phyloP scores from a whole-genome alignment of 306 rosid genomes.

The Datisca glomerata region DNA sequence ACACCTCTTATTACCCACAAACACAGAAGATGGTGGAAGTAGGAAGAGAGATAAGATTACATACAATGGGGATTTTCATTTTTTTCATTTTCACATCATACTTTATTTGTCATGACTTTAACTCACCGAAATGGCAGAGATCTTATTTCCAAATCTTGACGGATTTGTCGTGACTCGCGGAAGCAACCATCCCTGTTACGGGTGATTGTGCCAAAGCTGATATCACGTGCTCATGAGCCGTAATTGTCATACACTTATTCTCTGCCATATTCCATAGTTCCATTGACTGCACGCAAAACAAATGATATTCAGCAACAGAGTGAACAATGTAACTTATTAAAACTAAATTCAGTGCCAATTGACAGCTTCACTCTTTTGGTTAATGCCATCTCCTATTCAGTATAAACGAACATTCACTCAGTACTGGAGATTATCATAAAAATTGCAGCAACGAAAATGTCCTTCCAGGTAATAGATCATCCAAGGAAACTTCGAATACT shows the following conservation, averaged over 20 bases:
- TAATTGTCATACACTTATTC: constrained; percentile 63
- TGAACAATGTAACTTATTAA: no score
- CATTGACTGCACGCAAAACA: constrained; percentile 48
- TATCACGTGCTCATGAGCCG: constrained; percentile 68
- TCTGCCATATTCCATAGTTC: constrained; percentile 84
- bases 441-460: no score
- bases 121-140: constrained; percentile 10
- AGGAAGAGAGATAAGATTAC: no score
- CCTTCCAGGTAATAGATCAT: no score
- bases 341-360: no score
- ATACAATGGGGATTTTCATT: no score
- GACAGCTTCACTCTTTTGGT: no score
- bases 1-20: neutral
- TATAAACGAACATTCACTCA: no score
- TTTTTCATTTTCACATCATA: neutral
- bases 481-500: no score
- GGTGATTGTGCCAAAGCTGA: constrained; percentile 85
- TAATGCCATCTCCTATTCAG: no score
- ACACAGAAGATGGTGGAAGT: neutral
- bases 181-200: constrained; percentile 74
- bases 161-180: constrained; percentile 77
- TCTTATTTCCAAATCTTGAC: constrained; percentile 81
- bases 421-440: no score
- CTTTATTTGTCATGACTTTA: neutral
- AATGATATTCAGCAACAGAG: constrained; percentile 6